A percentile compares a stretch with the other conserved stretches of the same genome.
Evolutionary conservation across 73 alveolate genomes (phyloP).

Genomic region (Stentor roeselii): DNA sequence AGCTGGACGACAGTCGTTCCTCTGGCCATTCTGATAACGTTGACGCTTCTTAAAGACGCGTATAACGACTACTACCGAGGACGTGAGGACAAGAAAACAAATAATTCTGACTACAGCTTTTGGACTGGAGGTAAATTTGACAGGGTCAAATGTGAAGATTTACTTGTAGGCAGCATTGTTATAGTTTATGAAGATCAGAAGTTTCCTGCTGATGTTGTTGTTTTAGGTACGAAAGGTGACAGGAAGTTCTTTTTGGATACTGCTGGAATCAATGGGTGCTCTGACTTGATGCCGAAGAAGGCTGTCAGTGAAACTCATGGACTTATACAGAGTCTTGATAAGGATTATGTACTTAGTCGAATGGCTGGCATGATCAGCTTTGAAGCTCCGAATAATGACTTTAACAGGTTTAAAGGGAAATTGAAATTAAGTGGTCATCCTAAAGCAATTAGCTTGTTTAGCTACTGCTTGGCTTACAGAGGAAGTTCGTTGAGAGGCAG

Average conservation of each 20-base stretch:
- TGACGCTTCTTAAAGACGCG: conserved; percentile 19
- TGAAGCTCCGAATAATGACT: conserved; percentile 52
- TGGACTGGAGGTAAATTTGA: background rate
- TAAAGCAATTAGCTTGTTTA: conserved; percentile 35
- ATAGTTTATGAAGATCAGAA: background rate
- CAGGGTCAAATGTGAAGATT: background rate
- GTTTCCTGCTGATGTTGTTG: background rate
- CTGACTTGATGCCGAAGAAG: background rate
- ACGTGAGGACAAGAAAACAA: background rate
- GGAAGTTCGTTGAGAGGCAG: conserved; percentile 47
- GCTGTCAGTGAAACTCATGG: background rate
- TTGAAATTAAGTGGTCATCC: conserved; percentile 43
- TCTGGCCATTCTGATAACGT: background rate
- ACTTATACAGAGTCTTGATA: background rate
- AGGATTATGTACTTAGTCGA: background rate
- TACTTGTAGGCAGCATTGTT: background rate
- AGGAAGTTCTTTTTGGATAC: conserved; percentile 73
- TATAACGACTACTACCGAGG: background rate
- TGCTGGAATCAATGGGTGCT: background rate
- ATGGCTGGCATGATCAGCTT: conserved; percentile 14
- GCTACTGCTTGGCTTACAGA: conserved; percentile 67
- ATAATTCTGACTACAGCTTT: background rate
- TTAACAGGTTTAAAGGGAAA: conserved; percentile 56
- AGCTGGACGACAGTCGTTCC: background rate
- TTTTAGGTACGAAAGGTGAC: background rate